A percentile compares a stretch with the other conserved stretches of the same genome.
These are phyloP conservation scores for Pythium phragmiticola DNA, from an alignment of 352 stramenopile species.

Conservation along the genomic window DNA sequence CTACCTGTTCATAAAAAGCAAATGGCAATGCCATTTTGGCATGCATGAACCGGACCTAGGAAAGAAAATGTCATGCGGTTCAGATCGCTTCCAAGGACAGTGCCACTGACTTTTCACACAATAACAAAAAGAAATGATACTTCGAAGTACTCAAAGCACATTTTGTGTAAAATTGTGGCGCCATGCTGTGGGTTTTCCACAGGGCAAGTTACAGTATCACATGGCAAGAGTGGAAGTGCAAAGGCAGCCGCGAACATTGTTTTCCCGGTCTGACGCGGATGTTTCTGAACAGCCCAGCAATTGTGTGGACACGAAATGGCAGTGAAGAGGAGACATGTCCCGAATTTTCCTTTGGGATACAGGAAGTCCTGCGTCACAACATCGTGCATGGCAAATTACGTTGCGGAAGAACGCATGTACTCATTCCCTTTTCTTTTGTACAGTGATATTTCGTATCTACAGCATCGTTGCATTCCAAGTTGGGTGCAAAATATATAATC, in stretches of 20 bases:
- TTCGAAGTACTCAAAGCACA: neutral
- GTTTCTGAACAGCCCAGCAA: neutral
- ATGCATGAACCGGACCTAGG: neutral
- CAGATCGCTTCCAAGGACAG: too few relatives aligned
- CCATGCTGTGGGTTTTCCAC: too few relatives aligned
- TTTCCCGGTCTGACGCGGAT: neutral
- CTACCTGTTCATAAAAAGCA: slow-evolving; percentile 12
- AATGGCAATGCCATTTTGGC: neutral
- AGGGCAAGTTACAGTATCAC: neutral
- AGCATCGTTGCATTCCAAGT: neutral
- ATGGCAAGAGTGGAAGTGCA: too few relatives aligned
- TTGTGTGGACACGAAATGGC: neutral
- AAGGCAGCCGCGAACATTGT: too few relatives aligned
- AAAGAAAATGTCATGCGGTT: neutral
- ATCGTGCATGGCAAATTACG: too few relatives aligned
- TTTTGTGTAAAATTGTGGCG: neutral
- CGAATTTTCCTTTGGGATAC: neutral
- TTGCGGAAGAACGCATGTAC: too few relatives aligned
- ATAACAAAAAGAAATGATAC: neutral
- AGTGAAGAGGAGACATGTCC: neutral
- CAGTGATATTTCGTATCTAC: too few relatives aligned
- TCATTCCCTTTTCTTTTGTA: too few relatives aligned
- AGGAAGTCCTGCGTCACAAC: too few relatives aligned
- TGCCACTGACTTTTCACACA: too few relatives aligned
- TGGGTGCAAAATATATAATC: neutral